phyloP scores from a whole-genome alignment of 140 eudicot species.

The Cichorium intybus region DNA sequence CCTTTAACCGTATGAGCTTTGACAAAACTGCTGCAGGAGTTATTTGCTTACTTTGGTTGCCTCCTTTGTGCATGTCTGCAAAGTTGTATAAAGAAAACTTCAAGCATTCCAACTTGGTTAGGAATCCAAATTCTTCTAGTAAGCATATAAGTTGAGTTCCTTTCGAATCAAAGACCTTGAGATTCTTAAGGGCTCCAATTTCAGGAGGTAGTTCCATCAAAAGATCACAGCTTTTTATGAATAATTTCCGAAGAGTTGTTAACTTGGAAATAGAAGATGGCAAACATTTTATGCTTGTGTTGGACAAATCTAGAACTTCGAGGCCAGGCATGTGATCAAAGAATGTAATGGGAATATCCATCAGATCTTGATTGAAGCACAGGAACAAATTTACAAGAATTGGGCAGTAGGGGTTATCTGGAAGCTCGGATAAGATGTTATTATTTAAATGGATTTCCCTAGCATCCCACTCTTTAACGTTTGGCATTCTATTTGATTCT shows the following conservation, averaged over 20 bases:
- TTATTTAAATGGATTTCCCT: constrained; percentile 10
- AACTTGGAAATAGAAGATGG: constrained; percentile 16
- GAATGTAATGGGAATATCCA: constrained; percentile 12
- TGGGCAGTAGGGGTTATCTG: constrained; percentile 18
- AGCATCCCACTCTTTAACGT: constrained; percentile 12
- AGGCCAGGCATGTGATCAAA: constrained; percentile 14
- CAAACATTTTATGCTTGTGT: constrained; percentile 17
- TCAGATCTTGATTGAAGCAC: constrained; percentile 16
- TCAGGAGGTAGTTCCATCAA: constrained; percentile 26
- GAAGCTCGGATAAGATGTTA: constrained; percentile 24
- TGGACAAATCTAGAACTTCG: constrained; percentile 13
- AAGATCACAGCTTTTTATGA: constrained; percentile 2
- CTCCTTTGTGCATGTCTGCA: not conserved
- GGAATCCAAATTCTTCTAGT: not conserved
- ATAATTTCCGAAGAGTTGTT: constrained; percentile 1
- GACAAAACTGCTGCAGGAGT: not conserved
- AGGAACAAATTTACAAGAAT: constrained; percentile 13
- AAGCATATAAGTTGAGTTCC: constrained; percentile 19
- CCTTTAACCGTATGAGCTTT: constrained; percentile 7
- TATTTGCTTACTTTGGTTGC: not conserved
- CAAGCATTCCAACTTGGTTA: constrained; percentile 19
- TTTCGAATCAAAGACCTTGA: constrained; percentile 11
- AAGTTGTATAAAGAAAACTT: constrained; percentile 17
- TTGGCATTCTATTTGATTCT: constrained; percentile 8
- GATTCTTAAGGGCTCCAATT: constrained; percentile 22